These are phyloP conservation scores for Corylus avellana DNA, from an alignment of 306 rosid species.

Conservation along the genomic window DNA sequence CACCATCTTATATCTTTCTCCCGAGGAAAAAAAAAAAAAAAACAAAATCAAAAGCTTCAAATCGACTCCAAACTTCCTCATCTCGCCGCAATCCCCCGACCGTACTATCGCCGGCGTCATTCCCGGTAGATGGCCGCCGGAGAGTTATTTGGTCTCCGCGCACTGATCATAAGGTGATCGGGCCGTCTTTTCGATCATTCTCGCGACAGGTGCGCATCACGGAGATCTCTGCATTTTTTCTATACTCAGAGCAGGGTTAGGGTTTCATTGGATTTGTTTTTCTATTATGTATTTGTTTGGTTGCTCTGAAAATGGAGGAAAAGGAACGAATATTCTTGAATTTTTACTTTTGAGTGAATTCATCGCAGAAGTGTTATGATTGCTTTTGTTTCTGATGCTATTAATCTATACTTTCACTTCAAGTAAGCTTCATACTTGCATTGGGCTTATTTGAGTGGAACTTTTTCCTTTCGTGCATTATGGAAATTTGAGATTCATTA, in stretches of 20 bases:
- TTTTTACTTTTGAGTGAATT: background rate
- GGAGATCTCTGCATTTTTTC: background rate
- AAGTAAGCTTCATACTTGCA: slow-evolving; percentile 16
- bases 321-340: background rate
- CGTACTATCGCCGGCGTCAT: slow-evolving; percentile 25
- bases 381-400: background rate
- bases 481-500: background rate
- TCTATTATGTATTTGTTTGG: background rate
- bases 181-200: background rate
- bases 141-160: background rate
- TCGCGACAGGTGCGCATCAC: slow-evolving; percentile 20
- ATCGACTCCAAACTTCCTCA: slow-evolving; percentile 25
- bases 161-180: slow-evolving; percentile 4
- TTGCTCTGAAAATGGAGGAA: slow-evolving; percentile 3
- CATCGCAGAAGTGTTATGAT: background rate
- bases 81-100: slow-evolving; percentile 33
- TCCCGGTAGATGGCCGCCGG: slow-evolving; percentile 10
- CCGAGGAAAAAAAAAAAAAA: slow-evolving; percentile 10
- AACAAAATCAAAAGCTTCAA: background rate
- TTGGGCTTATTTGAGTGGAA: slow-evolving; percentile 7
- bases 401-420: background rate
- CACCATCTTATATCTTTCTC: slow-evolving; percentile 34
- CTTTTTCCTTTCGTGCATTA: background rate
- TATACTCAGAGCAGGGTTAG: slow-evolving; percentile 28
- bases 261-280: slow-evolving; percentile 14